These are phyloP conservation scores for Xanthoconium purpureum DNA, from an alignment of 768 basidiomycete species.

Conservation along the genomic window DNA sequence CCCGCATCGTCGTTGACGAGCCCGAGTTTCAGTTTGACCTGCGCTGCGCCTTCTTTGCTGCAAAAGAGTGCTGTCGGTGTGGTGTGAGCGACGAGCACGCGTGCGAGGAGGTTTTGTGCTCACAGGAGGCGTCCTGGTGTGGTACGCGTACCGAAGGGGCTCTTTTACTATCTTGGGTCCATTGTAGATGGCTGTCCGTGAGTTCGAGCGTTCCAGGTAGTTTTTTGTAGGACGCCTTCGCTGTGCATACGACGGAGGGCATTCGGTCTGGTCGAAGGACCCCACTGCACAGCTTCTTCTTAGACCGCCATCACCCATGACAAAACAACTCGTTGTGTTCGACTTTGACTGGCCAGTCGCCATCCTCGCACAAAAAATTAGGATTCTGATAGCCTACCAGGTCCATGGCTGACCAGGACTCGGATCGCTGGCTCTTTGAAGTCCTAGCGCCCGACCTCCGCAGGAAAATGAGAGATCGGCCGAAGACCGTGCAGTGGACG, in stretches of 20 bases:
- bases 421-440: conserved; percentile 90
- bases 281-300: not conserved
- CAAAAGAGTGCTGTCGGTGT: conserved; percentile 66
- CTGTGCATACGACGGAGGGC: conserved; percentile 35
- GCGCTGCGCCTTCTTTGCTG: conserved; percentile 78
- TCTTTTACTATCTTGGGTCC: conserved; percentile 73
- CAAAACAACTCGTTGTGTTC: conserved; percentile 79
- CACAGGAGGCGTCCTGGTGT: conserved; percentile 59
- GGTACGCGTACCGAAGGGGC: conserved; percentile 62
- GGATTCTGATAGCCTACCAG: conserved; percentile 34
- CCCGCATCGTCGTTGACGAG: conserved; percentile 66
- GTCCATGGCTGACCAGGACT: conserved; percentile 94
- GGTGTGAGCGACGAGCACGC: not conserved
- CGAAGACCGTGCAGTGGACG: conserved; percentile 74
- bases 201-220: conserved; percentile 70
- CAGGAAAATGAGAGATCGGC: conserved; percentile 53
- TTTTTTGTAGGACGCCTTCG: conserved; percentile 86
- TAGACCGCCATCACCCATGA: not conserved
- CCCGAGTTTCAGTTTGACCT: conserved; percentile 75
- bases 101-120: conserved; percentile 31
- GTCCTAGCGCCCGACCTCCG: conserved; percentile 84
- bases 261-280: not conserved
- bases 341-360: conserved; percentile 89
- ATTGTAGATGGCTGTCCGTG: conserved; percentile 68
- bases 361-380: not conserved